Evolutionary conservation across 495 filamentous ascomycete genomes (phyloP).

Genomic region (Xylaria grammica): DNA sequence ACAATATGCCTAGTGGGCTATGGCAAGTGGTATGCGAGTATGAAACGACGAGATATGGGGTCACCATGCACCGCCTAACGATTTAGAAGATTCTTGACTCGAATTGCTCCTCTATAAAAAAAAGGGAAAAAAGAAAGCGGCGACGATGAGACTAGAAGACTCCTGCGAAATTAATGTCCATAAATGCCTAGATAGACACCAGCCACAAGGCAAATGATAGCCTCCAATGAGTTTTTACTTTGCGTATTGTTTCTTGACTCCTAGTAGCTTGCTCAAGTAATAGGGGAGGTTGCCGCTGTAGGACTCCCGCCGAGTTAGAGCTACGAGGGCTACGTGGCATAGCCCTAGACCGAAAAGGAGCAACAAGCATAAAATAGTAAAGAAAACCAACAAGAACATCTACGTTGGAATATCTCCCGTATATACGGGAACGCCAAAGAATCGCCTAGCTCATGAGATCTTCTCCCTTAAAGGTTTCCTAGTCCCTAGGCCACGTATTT

Average conservation of each 20-base stretch:
- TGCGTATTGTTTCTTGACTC: too few relatives aligned
- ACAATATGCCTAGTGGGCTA: not conserved
- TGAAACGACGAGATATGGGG: not conserved
- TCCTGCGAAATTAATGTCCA: not conserved
- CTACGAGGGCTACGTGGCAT: not conserved
- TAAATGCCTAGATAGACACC: slow-evolving; percentile 2
- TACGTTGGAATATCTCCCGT: not conserved
- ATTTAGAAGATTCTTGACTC: not conserved
- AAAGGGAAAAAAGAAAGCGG: not conserved
- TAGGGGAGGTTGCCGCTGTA: too few relatives aligned
- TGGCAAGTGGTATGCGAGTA: not conserved
- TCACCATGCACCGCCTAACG: not conserved
- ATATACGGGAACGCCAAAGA: too few relatives aligned
- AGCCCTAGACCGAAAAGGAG: not conserved
- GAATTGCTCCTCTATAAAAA: too few relatives aligned
- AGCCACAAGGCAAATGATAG: not conserved
- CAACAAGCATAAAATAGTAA: not conserved
- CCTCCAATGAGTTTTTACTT: too few relatives aligned
- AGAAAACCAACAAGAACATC: not conserved
- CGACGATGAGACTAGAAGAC: not conserved
- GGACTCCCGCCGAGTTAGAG: too few relatives aligned
- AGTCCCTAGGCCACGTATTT: too few relatives aligned
- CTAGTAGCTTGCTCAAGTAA: too few relatives aligned
- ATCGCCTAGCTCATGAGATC: too few relatives aligned
- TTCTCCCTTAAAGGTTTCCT: too few relatives aligned